phyloP scores from a whole-genome alignment of 176 grass and related monocot genomes.

The Cenchrus fungigraminus region DNA sequence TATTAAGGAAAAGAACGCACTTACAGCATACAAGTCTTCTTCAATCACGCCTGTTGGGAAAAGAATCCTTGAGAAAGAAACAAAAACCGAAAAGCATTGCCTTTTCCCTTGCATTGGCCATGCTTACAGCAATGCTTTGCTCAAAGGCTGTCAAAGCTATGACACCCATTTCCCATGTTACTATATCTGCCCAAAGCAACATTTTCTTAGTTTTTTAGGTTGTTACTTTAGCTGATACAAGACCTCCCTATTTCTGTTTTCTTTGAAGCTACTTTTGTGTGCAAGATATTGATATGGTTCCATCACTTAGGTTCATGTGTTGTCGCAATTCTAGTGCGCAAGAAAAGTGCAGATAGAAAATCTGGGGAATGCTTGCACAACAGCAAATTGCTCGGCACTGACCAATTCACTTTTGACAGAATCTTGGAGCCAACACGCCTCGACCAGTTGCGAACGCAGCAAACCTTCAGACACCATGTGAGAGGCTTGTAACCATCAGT shows the following conservation, averaged over 20 bases:
- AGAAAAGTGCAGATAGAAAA: constrained; percentile 11
- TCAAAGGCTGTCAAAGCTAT: constrained; percentile 36
- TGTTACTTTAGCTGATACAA: constrained; percentile 35
- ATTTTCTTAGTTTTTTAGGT: constrained; percentile 23
- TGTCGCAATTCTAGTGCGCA: background rate
- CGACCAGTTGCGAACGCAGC: constrained; percentile 49
- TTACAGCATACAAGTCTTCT: constrained; percentile 12
- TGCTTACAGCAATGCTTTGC: constrained; percentile 28
- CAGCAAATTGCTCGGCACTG: constrained; percentile 4
- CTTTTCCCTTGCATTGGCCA: constrained; percentile 28
- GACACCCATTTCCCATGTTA: constrained; percentile 26
- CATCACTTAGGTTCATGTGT: background rate
- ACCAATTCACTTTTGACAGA: constrained; percentile 51
- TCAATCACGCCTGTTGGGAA: constrained; percentile 34
- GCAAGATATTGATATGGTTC: background rate
- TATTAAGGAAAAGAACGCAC: constrained; percentile 31
- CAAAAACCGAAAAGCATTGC: constrained; percentile 25
- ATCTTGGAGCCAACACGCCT: constrained; percentile 68
- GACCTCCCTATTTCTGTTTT: constrained; percentile 17
- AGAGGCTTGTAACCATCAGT: constrained; percentile 77
- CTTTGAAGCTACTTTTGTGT: constrained; percentile 26
- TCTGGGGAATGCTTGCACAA: background rate
- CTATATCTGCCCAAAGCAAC: constrained; percentile 36
- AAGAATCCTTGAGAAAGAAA: constrained; percentile 31
- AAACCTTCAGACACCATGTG: constrained; percentile 54